Conservation (phyloP, 257 asterid species). For the Lycium ferocissimum region DNA sequence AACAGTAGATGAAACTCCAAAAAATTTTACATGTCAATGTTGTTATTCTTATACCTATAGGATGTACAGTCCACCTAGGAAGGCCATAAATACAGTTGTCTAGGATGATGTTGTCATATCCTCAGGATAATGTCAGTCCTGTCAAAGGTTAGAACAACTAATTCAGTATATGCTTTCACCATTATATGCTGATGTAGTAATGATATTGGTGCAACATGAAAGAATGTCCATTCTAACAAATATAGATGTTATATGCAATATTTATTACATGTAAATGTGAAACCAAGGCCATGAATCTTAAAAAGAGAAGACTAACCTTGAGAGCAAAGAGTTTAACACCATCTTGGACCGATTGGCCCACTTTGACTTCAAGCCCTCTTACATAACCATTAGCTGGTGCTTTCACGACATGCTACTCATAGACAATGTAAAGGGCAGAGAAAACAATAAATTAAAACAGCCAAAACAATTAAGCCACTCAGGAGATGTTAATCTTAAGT, state of each 20-base stretch:
- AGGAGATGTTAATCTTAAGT: slow-evolving; percentile 1
- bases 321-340: slow-evolving; percentile 66
- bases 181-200: not conserved
- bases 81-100: not conserved
- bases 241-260: slow-evolving; percentile 15
- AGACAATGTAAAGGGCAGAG: slow-evolving; percentile 7
- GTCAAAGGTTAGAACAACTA: not conserved
- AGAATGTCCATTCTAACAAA: not conserved
- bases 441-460: slow-evolving; percentile 23
- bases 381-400: slow-evolving; percentile 72
- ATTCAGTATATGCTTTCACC: slow-evolving; percentile 14
- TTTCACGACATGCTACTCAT: slow-evolving; percentile 85
- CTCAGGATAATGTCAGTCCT: not conserved
- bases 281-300: not conserved
- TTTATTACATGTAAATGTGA: slow-evolving; percentile 12
- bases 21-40: not conserved
- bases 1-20: not conserved
- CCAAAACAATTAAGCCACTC: slow-evolving; percentile 29
- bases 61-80: slow-evolving; percentile 9
- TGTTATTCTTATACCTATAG: not conserved
- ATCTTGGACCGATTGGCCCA: slow-evolving; percentile 89
- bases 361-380: slow-evolving; percentile 66
- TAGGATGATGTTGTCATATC: slow-evolving; percentile 1
- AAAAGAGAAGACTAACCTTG: slow-evolving; percentile 54
- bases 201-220: not conserved